phyloP scores from a whole-genome alignment of 2,329 filamentous ascomycete genomes.

The Exophiala lecanii-corni region DNA sequence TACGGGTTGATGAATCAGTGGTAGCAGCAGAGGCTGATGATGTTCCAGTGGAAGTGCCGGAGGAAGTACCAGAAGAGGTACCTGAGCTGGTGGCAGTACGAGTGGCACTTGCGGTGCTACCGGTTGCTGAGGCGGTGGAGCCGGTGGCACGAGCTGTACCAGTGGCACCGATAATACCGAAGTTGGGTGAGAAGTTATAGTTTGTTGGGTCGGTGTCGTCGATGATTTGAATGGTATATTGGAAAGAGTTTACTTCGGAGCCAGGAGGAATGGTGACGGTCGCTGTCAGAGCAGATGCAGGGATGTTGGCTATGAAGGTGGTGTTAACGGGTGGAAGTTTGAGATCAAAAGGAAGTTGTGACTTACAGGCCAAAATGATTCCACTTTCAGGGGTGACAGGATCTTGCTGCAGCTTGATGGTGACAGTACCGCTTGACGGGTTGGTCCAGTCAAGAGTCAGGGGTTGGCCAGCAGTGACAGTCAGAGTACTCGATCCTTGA shows the following conservation, averaged over 20 bases:
- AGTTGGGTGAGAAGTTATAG: conserved; percentile 51
- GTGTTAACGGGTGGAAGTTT: not conserved
- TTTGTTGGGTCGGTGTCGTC: conserved; percentile 39
- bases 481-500: conserved; percentile 32
- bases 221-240: conserved; percentile 53
- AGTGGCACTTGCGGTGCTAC: conserved; percentile 19
- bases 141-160: conserved; percentile 32
- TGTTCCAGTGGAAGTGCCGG: conserved; percentile 24
- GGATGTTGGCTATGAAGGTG: conserved; percentile 37
- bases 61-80: conserved; percentile 15
- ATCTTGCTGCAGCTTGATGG: conserved; percentile 44
- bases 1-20: conserved; percentile 13
- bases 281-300: conserved; percentile 45
- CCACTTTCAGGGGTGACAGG: conserved; percentile 39
- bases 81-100: conserved; percentile 19
- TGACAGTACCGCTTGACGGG: conserved; percentile 46
- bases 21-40: conserved; percentile 15
- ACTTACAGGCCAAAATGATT: conserved; percentile 42
- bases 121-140: conserved; percentile 31
- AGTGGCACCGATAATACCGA: conserved; percentile 45
- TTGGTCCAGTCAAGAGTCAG: conserved; percentile 47
- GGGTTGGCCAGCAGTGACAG: conserved; percentile 43
- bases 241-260: conserved; percentile 37
- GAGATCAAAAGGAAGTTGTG: not conserved
- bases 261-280: conserved; percentile 43